Base-by-base conservation (phyloP, 805 yeast genomes). In the Lipomyces yamanashiensis region DNA sequence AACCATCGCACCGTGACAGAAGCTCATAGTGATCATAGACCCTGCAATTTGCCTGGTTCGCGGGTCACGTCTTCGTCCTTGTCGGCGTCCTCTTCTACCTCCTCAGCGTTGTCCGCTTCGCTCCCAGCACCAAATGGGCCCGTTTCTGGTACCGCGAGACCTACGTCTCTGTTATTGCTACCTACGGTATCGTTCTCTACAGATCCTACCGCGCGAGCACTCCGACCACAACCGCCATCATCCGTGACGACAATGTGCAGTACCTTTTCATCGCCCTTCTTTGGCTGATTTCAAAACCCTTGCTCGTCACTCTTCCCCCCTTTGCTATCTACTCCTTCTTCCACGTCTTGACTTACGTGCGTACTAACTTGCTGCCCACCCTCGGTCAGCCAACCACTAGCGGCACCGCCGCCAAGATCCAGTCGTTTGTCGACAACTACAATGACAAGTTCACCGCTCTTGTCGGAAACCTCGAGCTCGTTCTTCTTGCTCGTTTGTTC, bases 31-130 rank as follows among this genome's bases (percentile, higher is more conserved):
- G 19, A 8, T 8, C 33, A 5, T 34, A 62, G 67, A 59, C 68
- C n/a, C 61, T 84, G 61, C 92, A 90, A 75, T 88, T 89, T 70
- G 86, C 84, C 5, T 92, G 96, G 97, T 89, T 89, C 74, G 71
- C 64, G 37, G 74, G 88, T 52, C 89, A 86, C 69, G 74, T 78
- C n/a, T 67, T 77, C 53, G 84, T 84, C 4, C 74, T 85, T 21
- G 34, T 76, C 10, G 79, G 79, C 55, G 74, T 78, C n/a, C 48
- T 76, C 9, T 66, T 79, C 55, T 85, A 80, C 67, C 68, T 77
- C 36, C 70, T 77, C 28, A 74, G 80, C 5, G 74, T 76, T 54
- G 57, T 78, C 64, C 67, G 70, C 54, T 67, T 70, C 58, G 51
- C 72, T 53, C 57, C 67, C 36, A 63, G 69, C 58, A 69, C 72